Evolutionary conservation across 2,329 filamentous ascomycete genomes (phyloP).

Genomic region (Neodidymelliopsis sp.): DNA sequence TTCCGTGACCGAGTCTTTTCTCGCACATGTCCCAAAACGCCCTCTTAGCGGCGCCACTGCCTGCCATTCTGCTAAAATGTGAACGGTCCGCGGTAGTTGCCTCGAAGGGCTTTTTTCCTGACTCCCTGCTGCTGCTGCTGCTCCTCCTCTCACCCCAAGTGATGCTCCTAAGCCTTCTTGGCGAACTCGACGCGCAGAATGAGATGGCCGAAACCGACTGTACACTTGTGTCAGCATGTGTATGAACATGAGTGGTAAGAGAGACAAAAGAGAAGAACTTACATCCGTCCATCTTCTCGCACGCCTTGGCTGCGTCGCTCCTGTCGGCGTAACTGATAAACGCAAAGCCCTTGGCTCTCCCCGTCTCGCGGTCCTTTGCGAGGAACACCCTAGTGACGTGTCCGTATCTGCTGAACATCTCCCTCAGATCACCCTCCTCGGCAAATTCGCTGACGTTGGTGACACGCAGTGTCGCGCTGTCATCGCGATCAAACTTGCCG

Average conservation of each 20-base stretch:
- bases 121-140: too few relatives aligned
- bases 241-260: background rate
- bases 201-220: slow-evolving; percentile 79
- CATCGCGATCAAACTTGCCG: slow-evolving; percentile 95
- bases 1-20: too few relatives aligned
- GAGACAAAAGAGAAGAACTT: slow-evolving; percentile 46
- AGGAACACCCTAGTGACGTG: slow-evolving; percentile 97
- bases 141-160: too few relatives aligned
- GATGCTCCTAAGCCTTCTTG: slow-evolving; percentile 60
- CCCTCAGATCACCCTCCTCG: slow-evolving; percentile 92
- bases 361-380: slow-evolving; percentile 96
- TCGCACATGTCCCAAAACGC: too few relatives aligned
- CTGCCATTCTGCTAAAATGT: too few relatives aligned
- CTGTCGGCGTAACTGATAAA: slow-evolving; percentile 98
- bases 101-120: too few relatives aligned
- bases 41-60: too few relatives aligned
- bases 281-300: slow-evolving; percentile 97
- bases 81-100: too few relatives aligned
- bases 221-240: slow-evolving; percentile 23
- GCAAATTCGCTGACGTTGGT: slow-evolving; percentile 99
- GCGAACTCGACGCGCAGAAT: slow-evolving; percentile 89
- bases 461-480: slow-evolving; percentile 93
- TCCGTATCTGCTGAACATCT: slow-evolving; percentile 98
- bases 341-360: slow-evolving; percentile 96
- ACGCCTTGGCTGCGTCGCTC: slow-evolving; percentile 87